Evolutionary conservation across 768 basidiomycete genomes (phyloP).

Genomic region (Multifurca ochricompacta): DNA sequence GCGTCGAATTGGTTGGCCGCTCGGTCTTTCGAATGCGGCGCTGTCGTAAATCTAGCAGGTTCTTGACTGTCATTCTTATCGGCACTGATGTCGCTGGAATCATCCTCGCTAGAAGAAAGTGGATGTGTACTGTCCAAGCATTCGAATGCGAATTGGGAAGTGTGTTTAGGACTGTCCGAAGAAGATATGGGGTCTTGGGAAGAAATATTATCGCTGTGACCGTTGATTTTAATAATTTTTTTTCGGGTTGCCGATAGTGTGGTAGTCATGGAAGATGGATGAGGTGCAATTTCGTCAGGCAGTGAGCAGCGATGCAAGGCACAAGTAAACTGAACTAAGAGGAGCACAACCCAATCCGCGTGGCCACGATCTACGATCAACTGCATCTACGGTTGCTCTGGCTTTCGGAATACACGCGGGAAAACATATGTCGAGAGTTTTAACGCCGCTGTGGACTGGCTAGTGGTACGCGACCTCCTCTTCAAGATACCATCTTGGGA

Average conservation of each 20-base stretch:
- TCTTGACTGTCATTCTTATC: constrained; percentile 12
- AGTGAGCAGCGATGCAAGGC: neutral
- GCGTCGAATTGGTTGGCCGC: neutral
- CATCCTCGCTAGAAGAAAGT: constrained; percentile 13
- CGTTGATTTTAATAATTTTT: neutral
- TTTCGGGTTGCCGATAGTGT: neutral
- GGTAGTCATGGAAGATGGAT: constrained; percentile 3
- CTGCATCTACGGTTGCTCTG: neutral
- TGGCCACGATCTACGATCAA: neutral
- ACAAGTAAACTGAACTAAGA: too few species aligned
- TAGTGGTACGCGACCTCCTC: neutral
- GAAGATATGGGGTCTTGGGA: neutral
- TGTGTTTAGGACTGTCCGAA: neutral
- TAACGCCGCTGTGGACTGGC: neutral
- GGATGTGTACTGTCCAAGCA: constrained; percentile 4
- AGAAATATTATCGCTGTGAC: neutral
- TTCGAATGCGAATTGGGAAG: neutral
- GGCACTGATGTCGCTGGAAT: constrained; percentile 5
- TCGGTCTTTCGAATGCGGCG: neutral
- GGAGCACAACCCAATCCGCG: neutral
- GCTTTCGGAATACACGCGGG: neutral
- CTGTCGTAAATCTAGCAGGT: neutral
- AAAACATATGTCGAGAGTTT: neutral
- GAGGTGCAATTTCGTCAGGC: neutral
- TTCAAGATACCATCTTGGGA: constrained; percentile 14